Percentiles rank a stretch among this genome's conserved stretches.
Evolutionary conservation across 2,329 filamentous ascomycete genomes (phyloP).

Genomic region (Trichophyton rubrum): DNA sequence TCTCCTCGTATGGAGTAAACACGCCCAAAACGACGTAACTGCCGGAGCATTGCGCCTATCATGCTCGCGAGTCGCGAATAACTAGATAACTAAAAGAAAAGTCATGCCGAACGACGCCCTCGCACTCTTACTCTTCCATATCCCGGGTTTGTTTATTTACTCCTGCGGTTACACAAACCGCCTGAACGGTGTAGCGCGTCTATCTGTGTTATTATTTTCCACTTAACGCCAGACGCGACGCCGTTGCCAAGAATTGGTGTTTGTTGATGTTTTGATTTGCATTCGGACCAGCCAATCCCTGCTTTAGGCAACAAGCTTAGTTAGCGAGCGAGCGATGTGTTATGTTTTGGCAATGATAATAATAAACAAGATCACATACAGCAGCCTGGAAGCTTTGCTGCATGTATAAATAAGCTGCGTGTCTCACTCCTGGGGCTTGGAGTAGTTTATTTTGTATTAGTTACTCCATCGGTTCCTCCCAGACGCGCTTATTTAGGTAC

Average conservation of each 20-base stretch:
- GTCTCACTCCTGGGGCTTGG: neutral
- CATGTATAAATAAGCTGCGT: neutral
- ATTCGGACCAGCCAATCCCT: neutral
- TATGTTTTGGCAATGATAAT: neutral
- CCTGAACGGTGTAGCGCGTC: neutral
- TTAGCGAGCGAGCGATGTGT: neutral
- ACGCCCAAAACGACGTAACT: no score
- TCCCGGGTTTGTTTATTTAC: no score
- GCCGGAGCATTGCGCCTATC: no score
- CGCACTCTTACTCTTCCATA: no score
- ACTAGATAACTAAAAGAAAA: no score
- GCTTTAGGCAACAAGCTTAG: neutral
- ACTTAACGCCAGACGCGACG: neutral
- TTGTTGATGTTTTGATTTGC: slow-evolving; percentile 5
- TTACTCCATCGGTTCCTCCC: neutral
- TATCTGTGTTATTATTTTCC: neutral
- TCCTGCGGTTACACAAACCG: no score
- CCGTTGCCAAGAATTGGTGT: neutral
- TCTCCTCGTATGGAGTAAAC: no score
- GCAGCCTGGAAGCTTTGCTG: neutral
- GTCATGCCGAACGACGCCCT: no score
- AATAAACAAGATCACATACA: neutral
- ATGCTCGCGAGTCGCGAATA: no score
- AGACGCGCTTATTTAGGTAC: neutral
- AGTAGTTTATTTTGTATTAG: neutral